A percentile compares a stretch with the other conserved stretches of the same genome.
phyloP scores from a whole-genome alignment of 2,329 filamentous ascomycete genomes.

The Fonsecaea monophora region DNA sequence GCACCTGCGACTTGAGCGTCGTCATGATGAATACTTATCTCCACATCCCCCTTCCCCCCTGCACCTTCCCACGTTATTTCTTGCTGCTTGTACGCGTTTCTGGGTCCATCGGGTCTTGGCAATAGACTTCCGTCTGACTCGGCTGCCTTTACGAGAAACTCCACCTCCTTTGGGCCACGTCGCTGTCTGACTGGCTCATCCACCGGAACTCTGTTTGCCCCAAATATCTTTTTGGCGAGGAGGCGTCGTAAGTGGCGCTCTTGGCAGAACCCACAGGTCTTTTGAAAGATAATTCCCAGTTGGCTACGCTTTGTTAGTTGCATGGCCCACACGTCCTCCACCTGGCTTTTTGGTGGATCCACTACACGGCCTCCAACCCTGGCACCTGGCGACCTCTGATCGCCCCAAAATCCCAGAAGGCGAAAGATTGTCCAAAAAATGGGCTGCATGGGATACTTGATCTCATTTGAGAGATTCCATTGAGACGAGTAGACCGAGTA shows the following conservation, averaged over 20 bases:
- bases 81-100: slow-evolving; percentile 1
- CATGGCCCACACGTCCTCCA: neutral
- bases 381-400: slow-evolving; percentile 15
- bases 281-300: slow-evolving; percentile 12
- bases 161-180: slow-evolving; percentile 3
- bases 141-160: neutral
- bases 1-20: neutral
- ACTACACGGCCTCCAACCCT: slow-evolving; percentile 8
- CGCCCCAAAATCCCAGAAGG: slow-evolving; percentile 6
- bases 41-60: neutral
- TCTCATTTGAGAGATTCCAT: neutral
- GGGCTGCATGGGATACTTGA: slow-evolving; percentile 19
- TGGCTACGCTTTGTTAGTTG: neutral
- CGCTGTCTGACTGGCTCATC: slow-evolving; percentile 11
- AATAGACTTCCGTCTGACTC: slow-evolving; percentile 1
- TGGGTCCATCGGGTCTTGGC: neutral
- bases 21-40: neutral
- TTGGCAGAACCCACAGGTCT: slow-evolving; percentile 15
- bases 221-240: slow-evolving; percentile 19
- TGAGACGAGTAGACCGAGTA: neutral
- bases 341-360: neutral
- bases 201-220: neutral
- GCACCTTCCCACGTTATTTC: neutral
- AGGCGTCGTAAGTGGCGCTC: slow-evolving; percentile 22
- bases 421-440: slow-evolving; percentile 13